Base-by-base conservation (phyloP, 2,329 filamentous ascomycete genomes). In the Ceratocystis papillata region DNA sequence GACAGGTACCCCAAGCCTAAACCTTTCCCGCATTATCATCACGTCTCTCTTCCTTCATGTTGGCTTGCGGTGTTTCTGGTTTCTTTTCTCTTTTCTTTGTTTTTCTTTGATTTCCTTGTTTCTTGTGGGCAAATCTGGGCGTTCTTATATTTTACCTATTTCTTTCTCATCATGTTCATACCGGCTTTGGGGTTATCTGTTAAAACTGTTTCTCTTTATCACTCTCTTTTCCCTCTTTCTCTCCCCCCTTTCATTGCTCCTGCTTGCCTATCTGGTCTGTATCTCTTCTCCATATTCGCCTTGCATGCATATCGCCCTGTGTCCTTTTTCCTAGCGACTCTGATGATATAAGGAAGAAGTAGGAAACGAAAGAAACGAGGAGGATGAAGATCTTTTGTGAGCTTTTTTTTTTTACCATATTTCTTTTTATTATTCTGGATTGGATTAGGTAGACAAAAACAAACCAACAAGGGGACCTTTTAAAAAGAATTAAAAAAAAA, bases 221-320 rank as follows among this genome's bases (percentile, higher is more conserved):
- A 17, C 7, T 59, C 53, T 30, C 30, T 62, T 48, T 20, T 17
- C 53, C 22, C 30, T 53, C 30, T 12, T 17, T 33, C 22, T 25
- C 25, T 20, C 3, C 10, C 10, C 37, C 37, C 37, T 41, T 41
- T 41, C 37, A 41, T 12, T 41, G 10, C 33, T 41, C 3, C 37
- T 41, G 37, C 37, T 12, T 41, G 37, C 37, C 37, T 41, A 12
- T 10, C 37, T 41, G 37, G 37, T 41, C 37, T 41, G 12, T 12
- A 41, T 41, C 33, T 59, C 48, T 62, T 63, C 20, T 20, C 15
- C 10, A 69, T 69, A 69, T 69, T 71, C 46, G 41, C 69, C 67
- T 62, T 66, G 57, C 33, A 62, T 62, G 48, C 37, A 41, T 41
- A 12, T 25, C 17, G 10, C 22, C 3, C 15, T 20, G 3, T 15